phyloP scores from a whole-genome alignment of 2,329 filamentous ascomycete species.

The Colletotrichum tofieldiae region DNA sequence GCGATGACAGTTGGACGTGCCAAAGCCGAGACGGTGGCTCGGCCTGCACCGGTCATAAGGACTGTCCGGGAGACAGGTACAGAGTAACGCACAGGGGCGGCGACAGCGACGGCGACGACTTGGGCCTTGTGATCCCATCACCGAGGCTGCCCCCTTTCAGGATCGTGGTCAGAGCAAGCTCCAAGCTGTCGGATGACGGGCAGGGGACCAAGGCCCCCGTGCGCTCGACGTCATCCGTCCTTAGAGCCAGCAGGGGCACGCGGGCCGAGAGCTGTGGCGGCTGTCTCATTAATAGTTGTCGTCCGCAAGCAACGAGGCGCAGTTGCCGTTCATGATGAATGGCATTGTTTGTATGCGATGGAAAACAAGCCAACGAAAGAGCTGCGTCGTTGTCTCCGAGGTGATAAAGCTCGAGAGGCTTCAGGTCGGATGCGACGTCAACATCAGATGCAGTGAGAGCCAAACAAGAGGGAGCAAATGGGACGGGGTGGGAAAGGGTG shows the following conservation, averaged over 20 bases:
- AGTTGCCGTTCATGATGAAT: neutral
- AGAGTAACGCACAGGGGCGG: neutral
- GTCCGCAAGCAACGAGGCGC: neutral
- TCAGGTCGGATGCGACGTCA: slow-evolving; percentile 1
- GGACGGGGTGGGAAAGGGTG: neutral
- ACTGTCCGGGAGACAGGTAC: neutral
- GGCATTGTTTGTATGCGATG: slow-evolving; percentile 7
- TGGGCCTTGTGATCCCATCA: slow-evolving; percentile 24
- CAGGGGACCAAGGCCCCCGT: slow-evolving; percentile 9
- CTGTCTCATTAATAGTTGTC: slow-evolving; percentile 9
- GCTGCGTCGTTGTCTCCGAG: slow-evolving; percentile 1
- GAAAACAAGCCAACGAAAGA: neutral
- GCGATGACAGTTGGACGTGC: slow-evolving; percentile 18
- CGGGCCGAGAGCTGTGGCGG: slow-evolving; percentile 23
- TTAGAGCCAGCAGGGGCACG: slow-evolving; percentile 15
- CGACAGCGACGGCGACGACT: neutral
- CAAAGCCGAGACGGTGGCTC: neutral
- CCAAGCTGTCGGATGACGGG: slow-evolving; percentile 26
- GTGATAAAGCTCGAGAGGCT: neutral
- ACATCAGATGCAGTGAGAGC: slow-evolving; percentile 13
- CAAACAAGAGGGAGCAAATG: slow-evolving; percentile 16
- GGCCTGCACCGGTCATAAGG: slow-evolving; percentile 10
- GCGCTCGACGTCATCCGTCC: slow-evolving; percentile 35
- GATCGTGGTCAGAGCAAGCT: neutral
- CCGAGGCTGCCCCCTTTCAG: slow-evolving; percentile 3